Percentiles rank a stretch among this genome's conserved stretches.
Evolutionary conservation across 148 eudicot species (phyloP).

Genomic region (Nyssa sinensis): DNA sequence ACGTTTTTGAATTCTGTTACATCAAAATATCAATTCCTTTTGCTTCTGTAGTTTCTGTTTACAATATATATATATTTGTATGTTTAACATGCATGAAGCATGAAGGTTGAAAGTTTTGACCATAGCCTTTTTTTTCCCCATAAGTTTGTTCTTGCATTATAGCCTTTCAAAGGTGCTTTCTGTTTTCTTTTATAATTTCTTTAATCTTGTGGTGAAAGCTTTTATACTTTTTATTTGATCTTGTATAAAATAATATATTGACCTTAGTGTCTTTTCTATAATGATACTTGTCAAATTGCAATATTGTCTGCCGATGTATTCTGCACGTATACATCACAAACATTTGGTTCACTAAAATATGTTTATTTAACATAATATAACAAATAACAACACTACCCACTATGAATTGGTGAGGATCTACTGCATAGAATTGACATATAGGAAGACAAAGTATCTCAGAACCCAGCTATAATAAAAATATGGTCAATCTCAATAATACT

Average conservation of each 20-base stretch:
- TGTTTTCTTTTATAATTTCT: neutral
- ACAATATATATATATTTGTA: neutral
- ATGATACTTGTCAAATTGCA: neutral
- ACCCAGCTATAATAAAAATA: neutral
- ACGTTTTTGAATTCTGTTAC: neutral
- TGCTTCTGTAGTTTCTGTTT: neutral
- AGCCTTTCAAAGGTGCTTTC: neutral
- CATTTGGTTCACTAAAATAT: too few relatives aligned
- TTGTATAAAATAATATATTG: neutral
- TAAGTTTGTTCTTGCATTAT: neutral
- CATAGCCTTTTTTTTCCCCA: neutral
- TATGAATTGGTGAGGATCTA: neutral
- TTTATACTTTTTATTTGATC: neutral
- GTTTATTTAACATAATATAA: too few relatives aligned
- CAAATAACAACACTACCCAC: too few relatives aligned
- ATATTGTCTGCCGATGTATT: neutral
- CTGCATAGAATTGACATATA: neutral
- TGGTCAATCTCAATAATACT: neutral
- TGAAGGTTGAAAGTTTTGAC: neutral
- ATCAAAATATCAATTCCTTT: neutral
- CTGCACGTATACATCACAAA: neutral
- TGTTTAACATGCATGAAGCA: neutral
- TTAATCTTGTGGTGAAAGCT: neutral
- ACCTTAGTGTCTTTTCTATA: neutral
- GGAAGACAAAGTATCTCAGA: neutral